phyloP scores from a whole-genome alignment of 805 yeast genomes.

The Kazachstania africana region DNA sequence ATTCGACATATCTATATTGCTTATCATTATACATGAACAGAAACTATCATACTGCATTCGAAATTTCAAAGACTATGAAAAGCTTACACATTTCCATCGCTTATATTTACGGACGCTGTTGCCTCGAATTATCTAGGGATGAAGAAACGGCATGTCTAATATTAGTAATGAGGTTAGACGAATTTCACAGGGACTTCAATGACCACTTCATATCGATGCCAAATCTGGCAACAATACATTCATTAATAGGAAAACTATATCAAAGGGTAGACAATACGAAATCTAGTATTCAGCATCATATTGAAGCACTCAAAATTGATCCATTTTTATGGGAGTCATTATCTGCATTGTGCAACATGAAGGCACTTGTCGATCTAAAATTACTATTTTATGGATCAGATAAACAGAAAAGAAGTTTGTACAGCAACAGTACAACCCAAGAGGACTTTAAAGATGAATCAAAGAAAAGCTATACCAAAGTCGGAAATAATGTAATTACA shows the following conservation, averaged over 20 bases:
- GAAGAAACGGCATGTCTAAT: constrained; percentile 8
- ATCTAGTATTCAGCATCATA: constrained; percentile 55
- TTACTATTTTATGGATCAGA: constrained; percentile 6
- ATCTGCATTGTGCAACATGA: constrained; percentile 59
- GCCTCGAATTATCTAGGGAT: constrained; percentile 13
- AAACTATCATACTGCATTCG: constrained; percentile 52
- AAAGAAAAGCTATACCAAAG: too few species aligned
- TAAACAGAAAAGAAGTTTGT: background rate
- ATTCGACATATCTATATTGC: constrained; percentile 59
- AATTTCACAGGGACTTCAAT: constrained; percentile 1
- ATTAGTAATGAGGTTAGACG: constrained; percentile 4
- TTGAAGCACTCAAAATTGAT: constrained; percentile 58
- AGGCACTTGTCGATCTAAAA: constrained; percentile 45
- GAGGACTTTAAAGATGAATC: too few species aligned
- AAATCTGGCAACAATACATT: constrained; percentile 57
- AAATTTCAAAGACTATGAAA: constrained; percentile 27
- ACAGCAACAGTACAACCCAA: background rate
- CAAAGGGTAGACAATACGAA: constrained; percentile 44
- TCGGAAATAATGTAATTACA: background rate
- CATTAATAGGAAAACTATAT: constrained; percentile 60
- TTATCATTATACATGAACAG: constrained; percentile 48
- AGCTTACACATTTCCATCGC: constrained; percentile 60
- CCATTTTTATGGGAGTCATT: constrained; percentile 84
- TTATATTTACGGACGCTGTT: constrained; percentile 60
- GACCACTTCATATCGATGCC: constrained; percentile 30